These are phyloP conservation scores for Roridomyces roridus DNA, from an alignment of 768 basidiomycete species.

Conservation along the genomic window DNA sequence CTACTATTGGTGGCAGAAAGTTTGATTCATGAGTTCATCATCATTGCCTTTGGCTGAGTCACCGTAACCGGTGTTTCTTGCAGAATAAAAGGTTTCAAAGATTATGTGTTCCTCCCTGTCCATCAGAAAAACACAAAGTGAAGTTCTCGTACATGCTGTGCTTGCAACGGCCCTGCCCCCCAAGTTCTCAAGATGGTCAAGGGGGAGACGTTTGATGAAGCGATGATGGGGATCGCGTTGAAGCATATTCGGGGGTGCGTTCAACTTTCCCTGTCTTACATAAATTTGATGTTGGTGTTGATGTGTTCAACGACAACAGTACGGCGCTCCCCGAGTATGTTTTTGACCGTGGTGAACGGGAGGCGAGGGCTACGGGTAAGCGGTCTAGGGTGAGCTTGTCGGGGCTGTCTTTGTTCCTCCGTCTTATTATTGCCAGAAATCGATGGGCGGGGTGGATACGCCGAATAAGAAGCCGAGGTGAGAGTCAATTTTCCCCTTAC, in stretches of 20 bases:
- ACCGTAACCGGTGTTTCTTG: too few relatives aligned
- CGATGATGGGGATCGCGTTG: conserved; percentile 74
- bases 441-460: conserved; percentile 8
- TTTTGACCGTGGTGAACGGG: conserved; percentile 66
- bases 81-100: too few relatives aligned
- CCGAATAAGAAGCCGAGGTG: conserved; percentile 18
- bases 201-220: conserved; percentile 71
- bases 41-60: too few relatives aligned
- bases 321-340: conserved; percentile 64
- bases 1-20: too few relatives aligned
- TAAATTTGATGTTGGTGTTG: not conserved
- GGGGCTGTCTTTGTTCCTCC: not conserved
- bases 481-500: too few relatives aligned
- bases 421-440: too few relatives aligned
- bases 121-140: too few relatives aligned
- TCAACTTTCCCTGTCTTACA: not conserved
- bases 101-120: too few relatives aligned
- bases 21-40: too few relatives aligned
- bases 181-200: conserved; percentile 74
- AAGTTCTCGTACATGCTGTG: too few relatives aligned
- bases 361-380: conserved; percentile 56
- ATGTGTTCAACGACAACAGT: too few relatives aligned
- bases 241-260: conserved; percentile 53
- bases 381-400: conserved; percentile 52
- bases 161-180: too few relatives aligned